Evolutionary conservation across 352 stramenopile species (phyloP), one percentile per base, ranked within the genome.

Genomic region (Phytophthora constricta): DNA sequence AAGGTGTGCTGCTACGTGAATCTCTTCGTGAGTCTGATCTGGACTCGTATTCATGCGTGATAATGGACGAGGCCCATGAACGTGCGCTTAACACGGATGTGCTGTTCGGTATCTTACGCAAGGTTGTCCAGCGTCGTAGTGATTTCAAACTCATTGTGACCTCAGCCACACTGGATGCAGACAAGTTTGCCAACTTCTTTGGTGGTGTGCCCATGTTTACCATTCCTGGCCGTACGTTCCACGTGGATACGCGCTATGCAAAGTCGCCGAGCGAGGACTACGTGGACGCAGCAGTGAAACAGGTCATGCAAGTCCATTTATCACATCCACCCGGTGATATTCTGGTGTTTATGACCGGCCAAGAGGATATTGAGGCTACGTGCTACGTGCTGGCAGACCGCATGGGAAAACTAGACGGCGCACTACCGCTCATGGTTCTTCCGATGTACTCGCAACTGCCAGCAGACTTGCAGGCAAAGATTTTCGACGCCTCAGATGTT

Each of bases 391-490:
- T 99, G 3, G 94, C 95, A 13, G 95, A 99, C 58, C 95, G 97
- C n/a, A 98, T 99, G 81, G 89, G 85, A 17, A 93, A 96, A 46
- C 74, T 99, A 14, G 93, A 96, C 28, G 92, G 94, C 41, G 88
- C 95, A 4, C 93, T 95, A 19, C 96, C 97, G 19, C 80, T 99
- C 7, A 90, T 99, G 67, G 86, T 99, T 33, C 83, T 99, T 9
- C 98, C 98, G n/a, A 99, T 99, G 97, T 99, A 99, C 79, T 99
- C 95, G 42, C 97, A 99, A 74, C 87, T 99, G 22, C 97, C 97
- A 1, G 95, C 97, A 4, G 97, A 99, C 72, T 71, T 99, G 13
- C 98, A 99, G 74, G 94, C 96, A 7, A 98, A 98, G 74, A 99
- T 99, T 51, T 99, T 99, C 61, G 96, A 99, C 66, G 90, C 95